A percentile compares a stretch with the other conserved stretches of the same genome.
These are phyloP conservation scores for Saussurea involucrata DNA, from an alignment of 129 eudicot species.

Conservation along the genomic window DNA sequence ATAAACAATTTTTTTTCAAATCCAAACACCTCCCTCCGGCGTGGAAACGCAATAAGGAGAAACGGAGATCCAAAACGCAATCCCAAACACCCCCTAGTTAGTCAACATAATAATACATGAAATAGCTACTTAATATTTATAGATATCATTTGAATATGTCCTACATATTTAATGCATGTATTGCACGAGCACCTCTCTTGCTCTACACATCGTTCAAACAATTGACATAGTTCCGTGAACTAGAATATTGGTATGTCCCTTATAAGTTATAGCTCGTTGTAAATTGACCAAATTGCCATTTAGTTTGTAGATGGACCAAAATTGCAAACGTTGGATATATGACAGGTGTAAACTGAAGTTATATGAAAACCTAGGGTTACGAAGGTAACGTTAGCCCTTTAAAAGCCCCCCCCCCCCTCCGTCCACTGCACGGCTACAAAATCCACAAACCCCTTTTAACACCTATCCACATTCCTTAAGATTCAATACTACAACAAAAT, in stretches of 20 bases:
- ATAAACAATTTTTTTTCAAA: too few species aligned
- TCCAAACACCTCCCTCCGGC: too few species aligned
- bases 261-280: neutral
- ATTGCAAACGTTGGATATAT: neutral
- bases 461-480: conserved; percentile 15
- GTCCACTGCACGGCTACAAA: conserved; percentile 8
- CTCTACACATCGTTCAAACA: neutral
- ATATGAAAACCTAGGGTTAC: conserved; percentile 10
- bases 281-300: neutral
- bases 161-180: neutral
- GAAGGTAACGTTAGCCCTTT: conserved; percentile 9
- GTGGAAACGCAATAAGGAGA: too few species aligned
- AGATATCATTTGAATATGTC: too few species aligned
- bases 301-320: neutral
- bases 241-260: neutral
- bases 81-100: too few species aligned
- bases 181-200: neutral
- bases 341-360: neutral
- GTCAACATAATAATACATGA: too few species aligned
- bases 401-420: neutral
- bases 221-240: neutral
- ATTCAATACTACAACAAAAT: conserved; percentile 8
- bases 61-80: too few species aligned
- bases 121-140: too few species aligned
- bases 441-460: conserved; percentile 20